phyloP scores from a whole-genome alignment of 148 eudicot genomes.

The Rhododendron simsii region DNA sequence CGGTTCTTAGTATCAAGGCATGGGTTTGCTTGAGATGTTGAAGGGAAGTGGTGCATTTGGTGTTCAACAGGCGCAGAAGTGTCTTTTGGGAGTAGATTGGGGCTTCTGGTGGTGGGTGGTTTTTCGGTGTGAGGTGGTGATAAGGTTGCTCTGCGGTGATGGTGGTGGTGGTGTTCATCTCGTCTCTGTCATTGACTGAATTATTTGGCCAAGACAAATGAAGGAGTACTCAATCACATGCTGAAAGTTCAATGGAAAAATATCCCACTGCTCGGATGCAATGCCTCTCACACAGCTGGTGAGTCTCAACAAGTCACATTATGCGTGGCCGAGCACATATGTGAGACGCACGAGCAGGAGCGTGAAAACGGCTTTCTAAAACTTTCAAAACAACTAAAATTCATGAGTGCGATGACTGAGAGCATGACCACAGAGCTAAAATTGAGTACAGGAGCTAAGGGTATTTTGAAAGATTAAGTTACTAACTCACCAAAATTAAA shows the following conservation, averaged over 20 bases:
- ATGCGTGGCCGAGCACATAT: too few species aligned
- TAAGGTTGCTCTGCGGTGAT: conserved; percentile 15
- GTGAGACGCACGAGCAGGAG: too few species aligned
- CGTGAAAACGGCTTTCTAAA: too few species aligned
- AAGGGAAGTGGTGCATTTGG: conserved; percentile 31
- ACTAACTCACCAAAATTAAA: too few species aligned
- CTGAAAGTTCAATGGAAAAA: not conserved
- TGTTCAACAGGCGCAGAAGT: conserved; percentile 23
- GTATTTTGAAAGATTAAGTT: too few species aligned
- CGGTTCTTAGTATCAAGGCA: conserved; percentile 23
- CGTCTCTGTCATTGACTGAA: not conserved
- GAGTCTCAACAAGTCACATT: too few species aligned
- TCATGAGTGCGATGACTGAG: too few species aligned
- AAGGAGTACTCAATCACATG: not conserved
- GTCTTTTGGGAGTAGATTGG: conserved; percentile 16
- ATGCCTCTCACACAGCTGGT: too few species aligned
- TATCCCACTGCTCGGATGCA: too few species aligned
- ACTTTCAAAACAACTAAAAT: too few species aligned
- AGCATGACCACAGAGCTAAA: too few species aligned
- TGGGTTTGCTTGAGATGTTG: conserved; percentile 35
- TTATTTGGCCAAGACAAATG: not conserved
- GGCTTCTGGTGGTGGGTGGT: conserved; percentile 7
- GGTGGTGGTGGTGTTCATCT: not conserved
- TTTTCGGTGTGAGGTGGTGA: conserved; percentile 16
- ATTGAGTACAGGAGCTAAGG: too few species aligned